phyloP scores from a whole-genome alignment of 768 basidiomycete genomes.

The Terana coerulea region DNA sequence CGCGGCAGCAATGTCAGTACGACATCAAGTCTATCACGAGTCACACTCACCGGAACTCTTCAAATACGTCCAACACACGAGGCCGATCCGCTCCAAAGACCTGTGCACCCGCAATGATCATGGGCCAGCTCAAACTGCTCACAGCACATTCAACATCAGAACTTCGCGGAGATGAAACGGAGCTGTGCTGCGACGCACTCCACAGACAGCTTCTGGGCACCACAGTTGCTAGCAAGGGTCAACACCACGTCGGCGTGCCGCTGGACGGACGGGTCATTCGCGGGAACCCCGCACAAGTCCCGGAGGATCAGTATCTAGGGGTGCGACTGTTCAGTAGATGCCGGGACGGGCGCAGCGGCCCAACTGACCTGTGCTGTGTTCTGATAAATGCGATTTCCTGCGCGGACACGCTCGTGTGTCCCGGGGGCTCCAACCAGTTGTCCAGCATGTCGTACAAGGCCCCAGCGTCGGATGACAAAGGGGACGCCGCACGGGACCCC shows the following conservation, averaged over 20 bases:
- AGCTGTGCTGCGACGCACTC: slow-evolving; percentile 29
- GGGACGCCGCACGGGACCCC: neutral
- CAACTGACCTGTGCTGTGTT: slow-evolving; percentile 31
- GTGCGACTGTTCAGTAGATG: slow-evolving; percentile 17
- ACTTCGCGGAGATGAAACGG: neutral
- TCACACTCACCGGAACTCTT: slow-evolving; percentile 28
- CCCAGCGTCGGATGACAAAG: slow-evolving; percentile 14
- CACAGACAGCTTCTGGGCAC: slow-evolving; percentile 26
- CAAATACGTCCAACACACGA: slow-evolving; percentile 25
- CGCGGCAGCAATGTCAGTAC: slow-evolving; percentile 6
- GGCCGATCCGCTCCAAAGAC: slow-evolving; percentile 21
- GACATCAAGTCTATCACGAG: neutral
- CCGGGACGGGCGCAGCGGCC: neutral
- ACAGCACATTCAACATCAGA: neutral
- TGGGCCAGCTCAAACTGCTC: slow-evolving; percentile 28
- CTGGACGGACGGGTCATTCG: slow-evolving; percentile 28
- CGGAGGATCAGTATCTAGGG: slow-evolving; percentile 31
- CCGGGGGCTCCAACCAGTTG: slow-evolving; percentile 24
- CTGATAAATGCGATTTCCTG: slow-evolving; percentile 35
- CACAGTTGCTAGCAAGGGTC: slow-evolving; percentile 27
- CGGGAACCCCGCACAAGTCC: slow-evolving; percentile 27
- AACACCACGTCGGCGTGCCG: slow-evolving; percentile 25
- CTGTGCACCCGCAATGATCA: slow-evolving; percentile 30
- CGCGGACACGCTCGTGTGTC: slow-evolving; percentile 25
- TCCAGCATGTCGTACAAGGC: slow-evolving; percentile 25